These are phyloP conservation scores for Fusarium tanahbumbuense DNA, from an alignment of 2,329 filamentous ascomycete genomes.

Conservation along the genomic window DNA sequence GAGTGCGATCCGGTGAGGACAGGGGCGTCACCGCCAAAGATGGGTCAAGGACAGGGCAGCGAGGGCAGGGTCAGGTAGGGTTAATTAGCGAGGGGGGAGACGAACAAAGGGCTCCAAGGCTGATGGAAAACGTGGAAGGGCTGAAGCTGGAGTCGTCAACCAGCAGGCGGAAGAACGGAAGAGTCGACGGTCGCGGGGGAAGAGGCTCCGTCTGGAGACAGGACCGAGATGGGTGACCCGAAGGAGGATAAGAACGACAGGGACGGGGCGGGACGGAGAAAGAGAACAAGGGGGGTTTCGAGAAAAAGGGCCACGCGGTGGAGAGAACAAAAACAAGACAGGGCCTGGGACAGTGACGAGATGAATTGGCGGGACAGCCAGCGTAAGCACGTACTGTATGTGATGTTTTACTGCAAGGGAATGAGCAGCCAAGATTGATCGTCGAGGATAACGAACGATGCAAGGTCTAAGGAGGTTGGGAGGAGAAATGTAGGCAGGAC, in stretches of 20 bases:
- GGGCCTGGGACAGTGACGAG: slow-evolving; percentile 12
- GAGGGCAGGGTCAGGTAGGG: slow-evolving; percentile 17
- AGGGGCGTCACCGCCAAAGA: slow-evolving; percentile 44
- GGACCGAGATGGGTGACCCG: slow-evolving; percentile 42
- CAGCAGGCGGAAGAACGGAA: slow-evolving; percentile 27
- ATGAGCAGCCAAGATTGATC: slow-evolving; percentile 3
- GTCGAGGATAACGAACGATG: slow-evolving; percentile 6
- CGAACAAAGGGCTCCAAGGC: slow-evolving; percentile 6
- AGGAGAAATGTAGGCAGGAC: neutral
- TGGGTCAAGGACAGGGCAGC: slow-evolving; percentile 40
- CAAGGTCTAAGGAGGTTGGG: slow-evolving; percentile 9
- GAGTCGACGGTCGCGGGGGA: slow-evolving; percentile 42
- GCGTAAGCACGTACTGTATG: slow-evolving; percentile 20
- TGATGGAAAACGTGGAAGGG: slow-evolving; percentile 33
- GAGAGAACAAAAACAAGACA: slow-evolving; percentile 18
- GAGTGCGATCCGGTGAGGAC: slow-evolving; percentile 43
- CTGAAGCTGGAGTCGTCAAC: slow-evolving; percentile 18
- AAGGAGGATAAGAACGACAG: slow-evolving; percentile 42
- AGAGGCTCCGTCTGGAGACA: slow-evolving; percentile 48
- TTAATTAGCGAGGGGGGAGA: slow-evolving; percentile 18
- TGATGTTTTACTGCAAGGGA: neutral
- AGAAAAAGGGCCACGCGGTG: slow-evolving; percentile 32
- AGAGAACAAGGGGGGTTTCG: slow-evolving; percentile 6
- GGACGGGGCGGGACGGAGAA: slow-evolving; percentile 38
- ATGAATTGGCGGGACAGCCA: neutral